Evolutionary conservation across 2,329 filamentous ascomycete species (phyloP), one percentile per base, ranked within the genome.

Genomic region (Lachnellula suecica): DNA sequence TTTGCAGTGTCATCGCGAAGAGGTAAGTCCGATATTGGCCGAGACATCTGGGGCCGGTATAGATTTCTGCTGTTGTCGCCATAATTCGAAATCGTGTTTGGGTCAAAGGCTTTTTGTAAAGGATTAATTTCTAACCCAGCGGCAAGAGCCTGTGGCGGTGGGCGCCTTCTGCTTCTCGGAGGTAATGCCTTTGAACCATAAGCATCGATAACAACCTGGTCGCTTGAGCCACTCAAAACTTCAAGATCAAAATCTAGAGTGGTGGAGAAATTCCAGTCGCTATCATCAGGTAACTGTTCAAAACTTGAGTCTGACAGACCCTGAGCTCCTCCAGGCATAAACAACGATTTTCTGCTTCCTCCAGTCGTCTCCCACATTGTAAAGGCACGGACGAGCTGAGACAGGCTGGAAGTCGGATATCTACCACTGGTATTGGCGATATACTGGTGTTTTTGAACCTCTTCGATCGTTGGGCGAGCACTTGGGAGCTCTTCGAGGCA

Each of bases 341-440:
- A 87, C 1, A 87, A 72, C 15, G 84, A 87, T 57, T 81, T 82
- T 42, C 89, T 80, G 59, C 82, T 83, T 24, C 88, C 88, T 22
- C 89, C 89, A 60, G 83, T 79, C 7, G 84, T 79, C 67, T 92
- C 88, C 89, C 89, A 93, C 19, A 85, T 66, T 64, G 84, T 86
- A 71, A 88, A 93, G 11, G 82, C 84, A 58, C 83, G 81, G 9
- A 93, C 85, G 1, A 93, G 75, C 53, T 83, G 76, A 2, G 82
- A 73, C 2, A 93, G 76, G 4, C 76, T 78, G 0, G 79, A 79
- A 0, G 84, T 83, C 0, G 89, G 88, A 62, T 88, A 85, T 41
- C 73, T 73, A 13, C 79, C 73, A 6, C 77, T 74, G 0, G 87
- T 88, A 53, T 84, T 81, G 53, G 73, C 74, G 51, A 92, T 79